These are phyloP conservation scores for Pleoardoris graminearum DNA, from an alignment of 2,329 filamentous ascomycete genomes.

Conservation along the genomic window DNA sequence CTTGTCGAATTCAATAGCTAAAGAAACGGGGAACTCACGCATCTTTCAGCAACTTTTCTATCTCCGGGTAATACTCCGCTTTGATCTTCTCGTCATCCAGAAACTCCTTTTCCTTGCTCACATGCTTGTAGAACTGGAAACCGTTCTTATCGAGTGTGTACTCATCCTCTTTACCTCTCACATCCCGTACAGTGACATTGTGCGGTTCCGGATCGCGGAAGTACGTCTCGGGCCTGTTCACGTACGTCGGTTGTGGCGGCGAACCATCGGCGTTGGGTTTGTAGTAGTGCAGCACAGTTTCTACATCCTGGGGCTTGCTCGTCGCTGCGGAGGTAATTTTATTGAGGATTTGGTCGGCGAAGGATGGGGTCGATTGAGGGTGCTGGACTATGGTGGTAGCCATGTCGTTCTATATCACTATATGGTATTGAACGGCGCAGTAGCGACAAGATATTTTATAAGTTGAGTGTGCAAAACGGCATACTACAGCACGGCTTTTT, in stretches of 20 bases:
- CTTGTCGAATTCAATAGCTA: too few relatives aligned
- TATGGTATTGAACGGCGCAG: too few relatives aligned
- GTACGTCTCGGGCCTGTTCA: slow-evolving; percentile 40
- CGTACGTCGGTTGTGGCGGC: slow-evolving; percentile 33
- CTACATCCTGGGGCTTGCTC: slow-evolving; percentile 25
- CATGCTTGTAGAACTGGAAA: slow-evolving; percentile 40
- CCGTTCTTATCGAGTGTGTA: slow-evolving; percentile 49
- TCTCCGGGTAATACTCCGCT: slow-evolving; percentile 40
- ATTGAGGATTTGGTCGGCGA: slow-evolving; percentile 18
- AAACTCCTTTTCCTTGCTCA: slow-evolving; percentile 41
- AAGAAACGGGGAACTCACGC: slow-evolving; percentile 27
- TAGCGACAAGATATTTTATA: too few relatives aligned
- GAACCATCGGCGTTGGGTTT: slow-evolving; percentile 37
- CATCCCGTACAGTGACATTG: slow-evolving; percentile 47
- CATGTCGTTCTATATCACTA: slow-evolving; percentile 17
- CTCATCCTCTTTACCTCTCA: slow-evolving; percentile 50
- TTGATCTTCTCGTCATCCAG: slow-evolving; percentile 42
- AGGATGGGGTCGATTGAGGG: slow-evolving; percentile 23
- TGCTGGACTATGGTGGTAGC: slow-evolving; percentile 33
- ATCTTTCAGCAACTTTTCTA: slow-evolving; percentile 43
- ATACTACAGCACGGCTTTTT: too few relatives aligned
- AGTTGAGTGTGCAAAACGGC: too few relatives aligned
- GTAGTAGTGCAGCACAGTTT: slow-evolving; percentile 33
- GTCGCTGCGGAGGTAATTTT: slow-evolving; percentile 3
- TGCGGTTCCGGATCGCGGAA: slow-evolving; percentile 34